Percentiles rank a stretch among this genome's conserved stretches.
Evolutionary conservation across 345 rosid genomes (phyloP).

Genomic region (Erodium maritimum): DNA sequence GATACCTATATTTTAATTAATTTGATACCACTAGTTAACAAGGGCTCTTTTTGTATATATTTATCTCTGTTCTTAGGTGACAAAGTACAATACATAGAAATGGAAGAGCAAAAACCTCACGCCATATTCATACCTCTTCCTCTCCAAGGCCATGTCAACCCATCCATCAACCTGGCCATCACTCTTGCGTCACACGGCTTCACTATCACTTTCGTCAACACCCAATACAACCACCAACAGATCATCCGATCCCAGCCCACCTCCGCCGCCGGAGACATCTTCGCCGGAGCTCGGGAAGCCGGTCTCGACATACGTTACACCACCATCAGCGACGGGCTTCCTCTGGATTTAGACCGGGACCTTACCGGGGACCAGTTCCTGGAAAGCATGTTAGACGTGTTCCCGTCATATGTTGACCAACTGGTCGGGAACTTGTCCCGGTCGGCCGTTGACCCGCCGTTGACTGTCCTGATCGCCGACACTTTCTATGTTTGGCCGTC

Average conservation of each 20-base stretch:
- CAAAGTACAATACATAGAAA: too few relatives aligned
- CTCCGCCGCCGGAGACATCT: constrained; percentile 27
- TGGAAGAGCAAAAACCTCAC: constrained; percentile 28
- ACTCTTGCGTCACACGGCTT: constrained; percentile 35
- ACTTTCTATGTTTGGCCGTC: constrained; percentile 73
- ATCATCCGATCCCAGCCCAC: constrained; percentile 12
- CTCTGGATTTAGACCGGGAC: constrained; percentile 52
- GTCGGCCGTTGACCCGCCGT: constrained; percentile 6
- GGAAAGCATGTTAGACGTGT: constrained; percentile 34
- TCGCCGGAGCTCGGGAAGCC: constrained; percentile 33
- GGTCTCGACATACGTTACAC: constrained; percentile 60
- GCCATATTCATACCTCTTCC: constrained; percentile 26
- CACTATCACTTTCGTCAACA: constrained; percentile 51
- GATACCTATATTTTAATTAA: too few relatives aligned
- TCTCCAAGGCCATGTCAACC: constrained; percentile 39
- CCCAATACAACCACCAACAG: constrained; percentile 46
- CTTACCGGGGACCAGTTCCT: constrained; percentile 63
- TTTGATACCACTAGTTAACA: too few relatives aligned
- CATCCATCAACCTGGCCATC: constrained; percentile 27
- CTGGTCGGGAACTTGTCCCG: constrained; percentile 23
- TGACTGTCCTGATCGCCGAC: constrained; percentile 50
- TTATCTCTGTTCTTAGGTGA: too few relatives aligned
- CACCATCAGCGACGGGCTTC: constrained; percentile 71
- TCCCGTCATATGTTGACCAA: constrained; percentile 58
- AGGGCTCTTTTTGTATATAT: too few relatives aligned